Conservation (phyloP, 2,329 filamentous ascomycete genomes). For the Penicillium sp. region DNA sequence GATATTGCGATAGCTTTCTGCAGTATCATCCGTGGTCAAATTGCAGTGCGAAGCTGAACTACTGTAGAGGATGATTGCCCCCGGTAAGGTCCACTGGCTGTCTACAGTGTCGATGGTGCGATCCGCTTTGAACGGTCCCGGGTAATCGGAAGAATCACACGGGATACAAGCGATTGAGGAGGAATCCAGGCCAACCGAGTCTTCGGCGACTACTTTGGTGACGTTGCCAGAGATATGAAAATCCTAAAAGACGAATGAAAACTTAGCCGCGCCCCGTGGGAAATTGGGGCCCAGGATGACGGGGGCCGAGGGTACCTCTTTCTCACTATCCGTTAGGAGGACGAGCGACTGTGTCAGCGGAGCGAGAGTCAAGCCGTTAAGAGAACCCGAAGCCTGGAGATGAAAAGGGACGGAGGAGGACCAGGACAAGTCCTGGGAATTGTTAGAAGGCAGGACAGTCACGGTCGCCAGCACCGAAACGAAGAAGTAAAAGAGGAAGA, state of each 20-base stretch:
- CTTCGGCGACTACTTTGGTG: conserved; percentile 29
- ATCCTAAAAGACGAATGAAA: conserved; percentile 18
- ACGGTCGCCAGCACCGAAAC: conserved; percentile 18
- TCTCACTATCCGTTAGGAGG: conserved; percentile 16
- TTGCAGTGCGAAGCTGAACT: conserved; percentile 39
- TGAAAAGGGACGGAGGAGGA: conserved; percentile 23
- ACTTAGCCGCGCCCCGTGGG: neutral
- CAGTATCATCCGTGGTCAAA: conserved; percentile 27
- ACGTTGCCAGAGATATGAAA: conserved; percentile 30
- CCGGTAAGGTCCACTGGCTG: conserved; percentile 23
- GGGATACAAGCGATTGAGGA: conserved; percentile 41
- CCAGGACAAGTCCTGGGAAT: conserved; percentile 24
- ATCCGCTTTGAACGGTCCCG: conserved; percentile 37
- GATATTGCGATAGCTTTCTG: conserved; percentile 31
- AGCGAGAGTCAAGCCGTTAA: conserved; percentile 20
- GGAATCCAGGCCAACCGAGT: conserved; percentile 27
- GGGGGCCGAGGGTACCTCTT: conserved; percentile 22
- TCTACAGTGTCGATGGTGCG: conserved; percentile 36
- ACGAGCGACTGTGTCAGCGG: conserved; percentile 30
- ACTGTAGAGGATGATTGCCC: conserved; percentile 43
- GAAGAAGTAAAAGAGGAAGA: conserved; percentile 14
- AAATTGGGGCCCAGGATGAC: neutral
- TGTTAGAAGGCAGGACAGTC: conserved; percentile 32
- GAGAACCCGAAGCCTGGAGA: conserved; percentile 22
- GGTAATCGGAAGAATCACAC: conserved; percentile 42